Percentiles rank a stretch among this genome's conserved stretches.
Conservation (phyloP, 805 yeast species). For the Candida hispaniensis region DNA sequence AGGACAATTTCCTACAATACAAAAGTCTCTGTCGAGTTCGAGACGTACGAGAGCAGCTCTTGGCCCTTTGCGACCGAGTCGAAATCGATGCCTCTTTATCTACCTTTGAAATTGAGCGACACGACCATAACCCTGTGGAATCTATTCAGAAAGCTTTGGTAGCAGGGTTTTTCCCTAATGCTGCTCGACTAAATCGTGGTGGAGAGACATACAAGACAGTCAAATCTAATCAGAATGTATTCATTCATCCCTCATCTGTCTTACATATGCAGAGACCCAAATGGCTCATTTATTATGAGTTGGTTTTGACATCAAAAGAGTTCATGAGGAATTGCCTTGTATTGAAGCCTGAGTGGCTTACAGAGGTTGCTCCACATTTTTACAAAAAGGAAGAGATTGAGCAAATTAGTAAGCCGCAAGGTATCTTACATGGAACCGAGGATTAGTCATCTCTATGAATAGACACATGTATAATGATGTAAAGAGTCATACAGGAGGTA, state of each 20-base stretch:
- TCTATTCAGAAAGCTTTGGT: constrained; percentile 48
- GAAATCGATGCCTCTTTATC: constrained; percentile 36
- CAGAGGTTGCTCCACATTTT: constrained; percentile 37
- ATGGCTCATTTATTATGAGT: constrained; percentile 71
- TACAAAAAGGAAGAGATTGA: constrained; percentile 29
- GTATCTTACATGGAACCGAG: too few species aligned
- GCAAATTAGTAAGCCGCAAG: constrained; percentile 17
- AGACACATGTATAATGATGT: too few species aligned
- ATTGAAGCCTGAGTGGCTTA: constrained; percentile 78
- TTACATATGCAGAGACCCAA: constrained; percentile 55
- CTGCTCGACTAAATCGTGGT: constrained; percentile 44
- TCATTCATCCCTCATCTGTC: constrained; percentile 79
- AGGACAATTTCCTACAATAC: constrained; percentile 68
- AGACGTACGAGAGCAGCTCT: constrained; percentile 68
- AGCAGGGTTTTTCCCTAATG: constrained; percentile 36
- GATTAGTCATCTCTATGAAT: too few species aligned
- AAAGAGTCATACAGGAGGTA: too few species aligned
- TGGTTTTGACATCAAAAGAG: constrained; percentile 74
- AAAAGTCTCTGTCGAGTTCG: constrained; percentile 65
- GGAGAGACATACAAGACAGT: constrained; percentile 64
- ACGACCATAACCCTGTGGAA: constrained; percentile 58
- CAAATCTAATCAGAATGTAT: constrained; percentile 58
- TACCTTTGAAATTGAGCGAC: constrained; percentile 47
- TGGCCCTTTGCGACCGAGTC: constrained; percentile 44
- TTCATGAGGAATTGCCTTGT: constrained; percentile 82